Evolutionary conservation across 352 stramenopile genomes (phyloP).

Genomic region (Phytophthora crassamura): DNA sequence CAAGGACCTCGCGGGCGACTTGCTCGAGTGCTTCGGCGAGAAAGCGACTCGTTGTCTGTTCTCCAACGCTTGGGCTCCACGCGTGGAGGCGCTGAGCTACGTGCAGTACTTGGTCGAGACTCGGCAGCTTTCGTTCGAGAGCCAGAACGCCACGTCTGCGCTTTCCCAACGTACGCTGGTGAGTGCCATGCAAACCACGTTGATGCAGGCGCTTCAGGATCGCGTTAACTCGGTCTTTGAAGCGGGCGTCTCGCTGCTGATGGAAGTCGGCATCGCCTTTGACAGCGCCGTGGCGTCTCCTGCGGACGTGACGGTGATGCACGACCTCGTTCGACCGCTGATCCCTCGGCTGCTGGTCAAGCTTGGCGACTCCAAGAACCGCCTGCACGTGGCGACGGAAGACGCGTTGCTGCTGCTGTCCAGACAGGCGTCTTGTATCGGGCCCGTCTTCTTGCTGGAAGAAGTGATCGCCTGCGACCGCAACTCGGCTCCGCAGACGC

Average conservation of each 20-base stretch:
- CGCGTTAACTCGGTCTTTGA: conserved; percentile 85
- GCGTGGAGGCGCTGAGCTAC: conserved; percentile 81
- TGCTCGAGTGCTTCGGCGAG: conserved; percentile 72
- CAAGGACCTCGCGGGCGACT: conserved; percentile 47
- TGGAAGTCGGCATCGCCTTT: conserved; percentile 75
- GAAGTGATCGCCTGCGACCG: conserved; percentile 77
- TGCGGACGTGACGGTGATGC: conserved; percentile 36
- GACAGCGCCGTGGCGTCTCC: conserved; percentile 36
- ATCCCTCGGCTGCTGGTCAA: conserved; percentile 77
- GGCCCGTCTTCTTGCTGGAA: conserved; percentile 75
- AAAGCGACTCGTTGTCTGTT: conserved; percentile 80
- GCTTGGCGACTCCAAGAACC: conserved; percentile 77
- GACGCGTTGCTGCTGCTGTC: conserved; percentile 78
- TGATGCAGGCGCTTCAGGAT: conserved; percentile 71
- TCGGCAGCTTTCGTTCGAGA: conserved; percentile 56
- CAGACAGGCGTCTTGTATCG: conserved; percentile 61
- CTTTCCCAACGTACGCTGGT: conserved; percentile 28
- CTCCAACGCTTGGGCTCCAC: conserved; percentile 82
- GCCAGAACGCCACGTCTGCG: background rate
- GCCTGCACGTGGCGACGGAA: conserved; percentile 74
- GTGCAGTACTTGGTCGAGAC: conserved; percentile 73
- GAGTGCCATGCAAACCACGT: conserved; percentile 57
- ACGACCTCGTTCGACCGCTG: conserved; percentile 70
- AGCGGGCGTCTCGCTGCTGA: conserved; percentile 67
- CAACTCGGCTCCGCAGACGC: conserved; percentile 54